Conservation (phyloP, 192 early-diverging fungal genomes). For the Haplosporangium gracile region DNA sequence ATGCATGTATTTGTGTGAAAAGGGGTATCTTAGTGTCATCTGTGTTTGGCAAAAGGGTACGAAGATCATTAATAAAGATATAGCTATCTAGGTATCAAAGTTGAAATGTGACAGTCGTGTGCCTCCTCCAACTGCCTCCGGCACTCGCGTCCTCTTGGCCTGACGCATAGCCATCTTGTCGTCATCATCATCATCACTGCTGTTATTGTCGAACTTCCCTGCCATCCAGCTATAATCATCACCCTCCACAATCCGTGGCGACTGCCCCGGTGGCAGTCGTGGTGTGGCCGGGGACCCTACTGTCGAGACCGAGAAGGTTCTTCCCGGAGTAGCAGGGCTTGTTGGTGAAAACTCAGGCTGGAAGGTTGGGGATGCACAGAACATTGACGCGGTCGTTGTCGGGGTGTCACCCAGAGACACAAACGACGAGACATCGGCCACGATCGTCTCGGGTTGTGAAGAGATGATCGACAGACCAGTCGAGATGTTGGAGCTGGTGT, state of each 20-base stretch:
- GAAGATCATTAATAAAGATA: background rate
- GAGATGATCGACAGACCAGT: conserved; percentile 6
- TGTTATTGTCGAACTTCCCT: background rate
- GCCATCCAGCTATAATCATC: background rate
- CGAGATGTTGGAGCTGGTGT: conserved; percentile 20
- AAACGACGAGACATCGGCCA: background rate
- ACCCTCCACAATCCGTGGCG: background rate
- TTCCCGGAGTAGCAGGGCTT: conserved; percentile 1
- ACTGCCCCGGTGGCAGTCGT: background rate
- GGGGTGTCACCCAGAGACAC: background rate
- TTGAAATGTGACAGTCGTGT: conserved; percentile 27
- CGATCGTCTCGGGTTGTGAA: background rate
- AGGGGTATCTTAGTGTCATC: background rate
- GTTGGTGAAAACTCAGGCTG: conserved; percentile 11
- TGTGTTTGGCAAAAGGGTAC: too few relatives aligned
- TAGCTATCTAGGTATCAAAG: background rate
- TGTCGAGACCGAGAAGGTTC: background rate
- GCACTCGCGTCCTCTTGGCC: conserved; percentile 6
- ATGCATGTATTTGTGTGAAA: background rate
- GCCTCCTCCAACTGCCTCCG: conserved; percentile 20
- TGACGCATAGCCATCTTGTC: background rate
- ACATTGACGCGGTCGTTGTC: background rate
- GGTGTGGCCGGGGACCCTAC: background rate
- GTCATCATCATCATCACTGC: background rate
- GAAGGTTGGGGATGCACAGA: background rate